Evolutionary conservation across 345 rosid species (phyloP).

Genomic region (Euphorbia tirucalli): DNA sequence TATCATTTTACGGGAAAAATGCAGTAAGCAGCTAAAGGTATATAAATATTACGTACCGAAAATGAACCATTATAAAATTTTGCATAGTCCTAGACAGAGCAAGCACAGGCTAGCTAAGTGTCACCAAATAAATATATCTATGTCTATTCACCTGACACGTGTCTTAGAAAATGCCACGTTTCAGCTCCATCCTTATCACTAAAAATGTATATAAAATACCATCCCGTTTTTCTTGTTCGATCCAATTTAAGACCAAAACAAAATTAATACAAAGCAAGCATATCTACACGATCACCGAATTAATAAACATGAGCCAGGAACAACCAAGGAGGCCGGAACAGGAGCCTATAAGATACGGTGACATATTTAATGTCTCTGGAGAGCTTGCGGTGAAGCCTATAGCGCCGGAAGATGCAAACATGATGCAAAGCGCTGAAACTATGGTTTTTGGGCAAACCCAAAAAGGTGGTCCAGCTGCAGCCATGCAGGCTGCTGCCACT

Average conservation of each 20-base stretch:
- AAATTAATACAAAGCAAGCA: background rate
- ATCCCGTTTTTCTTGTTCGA: background rate
- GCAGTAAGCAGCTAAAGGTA: too few relatives aligned
- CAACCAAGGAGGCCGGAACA: conserved; percentile 43
- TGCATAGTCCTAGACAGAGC: too few relatives aligned
- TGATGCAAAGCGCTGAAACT: conserved; percentile 77
- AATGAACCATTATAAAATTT: too few relatives aligned
- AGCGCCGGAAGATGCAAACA: conserved; percentile 64
- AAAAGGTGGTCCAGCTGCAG: conserved; percentile 60
- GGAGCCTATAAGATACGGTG: conserved; percentile 57
- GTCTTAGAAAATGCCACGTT: background rate
- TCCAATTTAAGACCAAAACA: background rate
- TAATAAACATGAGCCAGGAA: conserved; percentile 58
- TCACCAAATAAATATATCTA: too few relatives aligned
- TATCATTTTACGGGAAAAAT: too few relatives aligned
- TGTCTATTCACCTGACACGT: background rate
- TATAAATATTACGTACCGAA: too few relatives aligned
- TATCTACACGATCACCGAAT: too few relatives aligned
- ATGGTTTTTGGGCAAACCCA: conserved; percentile 54
- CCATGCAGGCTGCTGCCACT: conserved; percentile 64
- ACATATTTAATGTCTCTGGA: conserved; percentile 55
- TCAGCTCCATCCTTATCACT: background rate
- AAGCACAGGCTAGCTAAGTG: too few relatives aligned
- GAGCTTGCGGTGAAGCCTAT: conserved; percentile 46
- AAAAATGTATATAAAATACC: background rate